phyloP scores from a whole-genome alignment of 768 basidiomycete genomes.

The Phaffia tasmanica region DNA sequence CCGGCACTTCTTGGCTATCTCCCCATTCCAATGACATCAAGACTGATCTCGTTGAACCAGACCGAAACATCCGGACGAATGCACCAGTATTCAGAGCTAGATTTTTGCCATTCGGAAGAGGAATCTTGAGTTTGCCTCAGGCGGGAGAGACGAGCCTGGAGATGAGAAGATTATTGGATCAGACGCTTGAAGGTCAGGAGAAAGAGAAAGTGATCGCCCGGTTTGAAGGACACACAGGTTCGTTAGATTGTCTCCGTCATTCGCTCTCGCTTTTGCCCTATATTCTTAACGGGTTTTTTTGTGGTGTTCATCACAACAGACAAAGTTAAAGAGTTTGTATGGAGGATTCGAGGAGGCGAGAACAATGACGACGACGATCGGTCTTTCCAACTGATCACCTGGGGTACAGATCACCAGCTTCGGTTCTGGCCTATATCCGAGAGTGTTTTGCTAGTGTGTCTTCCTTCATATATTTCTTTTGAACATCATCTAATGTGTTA shows the following conservation, averaged over 20 bases:
- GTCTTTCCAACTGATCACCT: conserved; percentile 56
- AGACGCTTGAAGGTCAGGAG: conserved; percentile 40
- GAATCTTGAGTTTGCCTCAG: conserved; percentile 77
- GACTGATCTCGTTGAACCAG: not conserved
- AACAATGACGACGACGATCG: conserved; percentile 49
- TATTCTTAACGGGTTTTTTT: too few species aligned
- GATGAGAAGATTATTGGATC: conserved; percentile 45
- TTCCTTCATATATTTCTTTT: not conserved
- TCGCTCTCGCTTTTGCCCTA: too few species aligned
- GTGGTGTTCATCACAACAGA: conserved; percentile 46
- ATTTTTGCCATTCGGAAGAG: conserved; percentile 80
- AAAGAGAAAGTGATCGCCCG: conserved; percentile 51
- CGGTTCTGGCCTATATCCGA: conserved; percentile 76
- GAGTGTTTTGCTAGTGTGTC: conserved; percentile 13
- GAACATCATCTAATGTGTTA: too few species aligned
- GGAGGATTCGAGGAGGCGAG: conserved; percentile 53
- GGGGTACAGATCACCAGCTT: conserved; percentile 83
- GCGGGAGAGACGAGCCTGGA: conserved; percentile 71
- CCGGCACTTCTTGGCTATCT: not conserved
- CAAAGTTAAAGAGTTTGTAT: conserved; percentile 88
- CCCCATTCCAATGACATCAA: conserved; percentile 9
- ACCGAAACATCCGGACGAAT: conserved; percentile 48
- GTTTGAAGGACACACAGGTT: conserved; percentile 65
- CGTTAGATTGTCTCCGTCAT: too few species aligned
- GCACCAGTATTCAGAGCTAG: conserved; percentile 94